phyloP scores from a whole-genome alignment of 768 basidiomycete species.

The Butyriboletus loyo region DNA sequence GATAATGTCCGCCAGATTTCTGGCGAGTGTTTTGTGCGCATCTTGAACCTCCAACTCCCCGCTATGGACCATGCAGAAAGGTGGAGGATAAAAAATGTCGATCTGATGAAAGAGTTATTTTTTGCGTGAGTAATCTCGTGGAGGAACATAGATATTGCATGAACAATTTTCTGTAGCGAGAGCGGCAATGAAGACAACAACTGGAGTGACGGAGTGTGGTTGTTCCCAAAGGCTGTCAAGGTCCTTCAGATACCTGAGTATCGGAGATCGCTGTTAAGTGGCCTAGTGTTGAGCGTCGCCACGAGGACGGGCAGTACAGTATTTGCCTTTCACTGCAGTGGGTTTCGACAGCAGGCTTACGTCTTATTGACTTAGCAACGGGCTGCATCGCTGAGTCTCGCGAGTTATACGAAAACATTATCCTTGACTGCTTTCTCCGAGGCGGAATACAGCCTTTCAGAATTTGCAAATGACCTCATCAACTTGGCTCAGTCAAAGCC shows the following conservation, averaged over 20 bases:
- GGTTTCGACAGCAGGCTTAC: conserved; percentile 14
- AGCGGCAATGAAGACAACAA: conserved; percentile 29
- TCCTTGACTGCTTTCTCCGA: conserved; percentile 36
- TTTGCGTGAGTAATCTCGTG: conserved; percentile 37
- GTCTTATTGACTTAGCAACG: conserved; percentile 52
- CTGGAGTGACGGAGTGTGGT: conserved; percentile 73
- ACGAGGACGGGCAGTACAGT: conserved; percentile 87
- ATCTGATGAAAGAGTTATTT: conserved; percentile 53
- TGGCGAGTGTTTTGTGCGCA: conserved; percentile 53
- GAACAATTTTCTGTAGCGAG: conserved; percentile 26
- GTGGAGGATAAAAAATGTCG: conserved; percentile 53
- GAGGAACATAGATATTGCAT: neutral
- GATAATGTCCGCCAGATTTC: conserved; percentile 87
- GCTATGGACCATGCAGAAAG: conserved; percentile 34
- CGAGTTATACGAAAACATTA: conserved; percentile 52
- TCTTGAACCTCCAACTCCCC: conserved; percentile 50
- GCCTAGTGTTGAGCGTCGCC: conserved; percentile 75
- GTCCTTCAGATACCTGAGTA: conserved; percentile 63
- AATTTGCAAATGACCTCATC: conserved; percentile 59
- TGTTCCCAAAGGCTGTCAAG: conserved; percentile 71
- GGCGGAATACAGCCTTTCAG: conserved; percentile 44
- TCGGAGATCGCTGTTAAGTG: conserved; percentile 59
- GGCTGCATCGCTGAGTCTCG: conserved; percentile 59
- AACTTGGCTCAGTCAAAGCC: conserved; percentile 51
- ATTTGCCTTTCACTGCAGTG: conserved; percentile 17